Conservation (phyloP, 148 eudicot genomes). For the Rhododendron mucronatum region DNA sequence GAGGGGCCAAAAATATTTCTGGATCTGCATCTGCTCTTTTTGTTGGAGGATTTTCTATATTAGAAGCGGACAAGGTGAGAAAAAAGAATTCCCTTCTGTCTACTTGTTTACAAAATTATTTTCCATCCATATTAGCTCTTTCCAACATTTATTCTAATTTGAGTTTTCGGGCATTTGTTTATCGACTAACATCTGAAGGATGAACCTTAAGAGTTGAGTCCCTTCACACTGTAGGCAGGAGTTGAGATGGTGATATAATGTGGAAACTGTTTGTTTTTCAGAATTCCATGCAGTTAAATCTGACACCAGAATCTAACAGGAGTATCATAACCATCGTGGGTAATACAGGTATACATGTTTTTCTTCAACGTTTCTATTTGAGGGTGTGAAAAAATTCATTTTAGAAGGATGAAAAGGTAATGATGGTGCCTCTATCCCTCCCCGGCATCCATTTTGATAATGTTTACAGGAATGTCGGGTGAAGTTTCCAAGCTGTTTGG, state of each 20-base stretch:
- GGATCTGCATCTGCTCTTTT: conserved; percentile 74
- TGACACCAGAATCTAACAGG: conserved; percentile 39
- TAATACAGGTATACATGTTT: conserved; percentile 50
- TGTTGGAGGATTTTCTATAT: conserved; percentile 65
- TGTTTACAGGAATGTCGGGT: not conserved
- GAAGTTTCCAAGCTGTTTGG: not conserved
- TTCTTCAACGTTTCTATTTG: not conserved
- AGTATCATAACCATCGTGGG: conserved; percentile 60
- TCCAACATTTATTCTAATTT: not conserved
- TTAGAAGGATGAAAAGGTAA: not conserved
- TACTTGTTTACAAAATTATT: not conserved
- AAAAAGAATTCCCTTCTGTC: not conserved
- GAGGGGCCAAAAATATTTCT: conserved; percentile 44
- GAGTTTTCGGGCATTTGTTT: not conserved
- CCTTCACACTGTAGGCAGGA: not conserved
- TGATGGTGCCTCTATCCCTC: not conserved
- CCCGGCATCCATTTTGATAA: not conserved
- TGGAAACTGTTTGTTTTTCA: conserved; percentile 20
- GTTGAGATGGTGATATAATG: not conserved
- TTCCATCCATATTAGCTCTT: not conserved
- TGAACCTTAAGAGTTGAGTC: not conserved
- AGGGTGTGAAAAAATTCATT: not conserved
- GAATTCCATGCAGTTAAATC: conserved; percentile 50
- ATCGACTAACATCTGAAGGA: not conserved
- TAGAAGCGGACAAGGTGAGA: conserved; percentile 53